Evolutionary conservation across 495 filamentous ascomycete species (phyloP).

Genomic region (Cairneyella variabilis): DNA sequence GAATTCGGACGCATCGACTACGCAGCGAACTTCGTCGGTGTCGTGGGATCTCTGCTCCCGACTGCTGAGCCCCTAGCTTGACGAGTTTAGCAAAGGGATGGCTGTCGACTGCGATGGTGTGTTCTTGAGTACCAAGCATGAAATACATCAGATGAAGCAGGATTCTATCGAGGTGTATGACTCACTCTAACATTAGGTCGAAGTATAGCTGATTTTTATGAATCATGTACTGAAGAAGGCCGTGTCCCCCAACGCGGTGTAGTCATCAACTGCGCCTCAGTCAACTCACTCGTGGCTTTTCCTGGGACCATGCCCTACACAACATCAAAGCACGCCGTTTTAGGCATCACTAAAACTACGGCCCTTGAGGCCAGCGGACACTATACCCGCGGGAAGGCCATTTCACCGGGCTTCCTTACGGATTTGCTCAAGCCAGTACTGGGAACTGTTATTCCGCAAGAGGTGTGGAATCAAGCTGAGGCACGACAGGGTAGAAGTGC

Average conservation of each 20-base stretch:
- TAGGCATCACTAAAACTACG: slow-evolving; percentile 23
- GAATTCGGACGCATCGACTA: slow-evolving; percentile 29
- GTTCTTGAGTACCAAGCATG: slow-evolving; percentile 31
- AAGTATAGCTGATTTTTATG: background rate
- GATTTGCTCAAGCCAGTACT: background rate
- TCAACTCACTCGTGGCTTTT: slow-evolving; percentile 13
- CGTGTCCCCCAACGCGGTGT: slow-evolving; percentile 23
- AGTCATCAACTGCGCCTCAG: slow-evolving; percentile 27
- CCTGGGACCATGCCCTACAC: slow-evolving; percentile 19
- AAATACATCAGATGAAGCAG: slow-evolving; percentile 35
- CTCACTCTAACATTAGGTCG: background rate
- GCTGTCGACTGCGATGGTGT: slow-evolving; percentile 32
- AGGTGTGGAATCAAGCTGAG: background rate
- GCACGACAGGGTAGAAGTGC: slow-evolving; percentile 2
- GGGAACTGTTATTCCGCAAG: background rate
- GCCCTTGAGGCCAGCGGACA: slow-evolving; percentile 21
- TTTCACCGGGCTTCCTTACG: slow-evolving; percentile 22
- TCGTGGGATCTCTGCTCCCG: slow-evolving; percentile 18
- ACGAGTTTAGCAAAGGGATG: slow-evolving; percentile 28
- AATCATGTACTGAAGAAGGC: slow-evolving; percentile 12
- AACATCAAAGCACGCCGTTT: slow-evolving; percentile 27
- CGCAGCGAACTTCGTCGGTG: slow-evolving; percentile 24
- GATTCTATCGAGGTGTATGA: slow-evolving; percentile 24
- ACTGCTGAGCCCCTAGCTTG: slow-evolving; percentile 25
- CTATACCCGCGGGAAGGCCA: slow-evolving; percentile 24